Percentiles rank a stretch among this genome's conserved stretches.
Conservation (phyloP, 192 early-diverging fungal genomes). For the Podochytrium sp. region DNA sequence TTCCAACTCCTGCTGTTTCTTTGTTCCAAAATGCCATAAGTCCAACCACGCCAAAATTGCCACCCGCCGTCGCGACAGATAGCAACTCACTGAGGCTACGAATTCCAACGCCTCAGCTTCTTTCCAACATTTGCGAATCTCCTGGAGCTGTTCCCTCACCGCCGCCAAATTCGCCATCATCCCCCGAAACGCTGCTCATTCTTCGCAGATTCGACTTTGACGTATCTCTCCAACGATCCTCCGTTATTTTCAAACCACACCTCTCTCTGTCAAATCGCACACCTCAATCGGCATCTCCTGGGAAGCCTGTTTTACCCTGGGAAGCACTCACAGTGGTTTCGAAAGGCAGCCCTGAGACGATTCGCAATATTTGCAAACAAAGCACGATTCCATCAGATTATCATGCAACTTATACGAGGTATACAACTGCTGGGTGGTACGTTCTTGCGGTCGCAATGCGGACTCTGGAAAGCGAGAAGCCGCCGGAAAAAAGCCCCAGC, state of each 20-base stretch:
- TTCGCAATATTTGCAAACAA: slow-evolving; percentile 42
- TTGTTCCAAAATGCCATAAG: no score
- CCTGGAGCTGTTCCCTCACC: background rate
- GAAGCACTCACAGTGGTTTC: slow-evolving; percentile 31
- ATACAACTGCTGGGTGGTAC: slow-evolving; percentile 51
- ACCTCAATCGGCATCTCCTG: background rate
- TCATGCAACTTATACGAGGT: slow-evolving; percentile 22
- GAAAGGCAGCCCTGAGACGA: slow-evolving; percentile 52
- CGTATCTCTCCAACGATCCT: slow-evolving; percentile 20
- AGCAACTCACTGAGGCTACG: background rate
- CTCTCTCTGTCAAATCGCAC: background rate
- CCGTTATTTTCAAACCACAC: slow-evolving; percentile 27
- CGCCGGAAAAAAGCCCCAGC: background rate
- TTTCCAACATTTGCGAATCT: background rate
- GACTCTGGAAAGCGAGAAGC: background rate
- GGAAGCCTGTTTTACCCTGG: slow-evolving; percentile 6
- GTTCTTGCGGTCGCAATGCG: slow-evolving; percentile 44
- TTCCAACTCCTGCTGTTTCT: no score
- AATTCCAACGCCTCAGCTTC: slow-evolving; percentile 3
- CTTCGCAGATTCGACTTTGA: slow-evolving; percentile 76
- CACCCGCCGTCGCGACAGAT: background rate
- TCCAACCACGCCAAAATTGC: background rate
- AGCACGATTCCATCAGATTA: slow-evolving; percentile 42
- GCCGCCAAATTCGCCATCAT: background rate
- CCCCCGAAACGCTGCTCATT: slow-evolving; percentile 28